Conservation (phyloP, 352 stramenopile species). For the Pythium catenulatum region DNA sequence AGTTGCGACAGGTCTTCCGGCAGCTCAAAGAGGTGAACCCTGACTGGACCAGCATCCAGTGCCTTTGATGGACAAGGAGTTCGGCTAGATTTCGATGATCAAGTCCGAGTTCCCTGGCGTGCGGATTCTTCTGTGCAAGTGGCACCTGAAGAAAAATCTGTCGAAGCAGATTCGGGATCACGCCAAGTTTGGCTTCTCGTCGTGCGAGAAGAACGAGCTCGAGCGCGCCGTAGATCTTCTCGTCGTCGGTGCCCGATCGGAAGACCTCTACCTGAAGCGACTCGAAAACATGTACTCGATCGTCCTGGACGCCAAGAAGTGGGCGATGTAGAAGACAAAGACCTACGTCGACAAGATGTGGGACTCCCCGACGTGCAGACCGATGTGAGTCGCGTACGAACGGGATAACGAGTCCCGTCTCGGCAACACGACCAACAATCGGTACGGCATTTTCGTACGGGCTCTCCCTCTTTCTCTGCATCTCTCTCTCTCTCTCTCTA, state of each 20-base stretch:
- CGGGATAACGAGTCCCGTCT: no score
- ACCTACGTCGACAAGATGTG: no score
- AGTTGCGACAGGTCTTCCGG: neutral
- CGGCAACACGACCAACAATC: no score
- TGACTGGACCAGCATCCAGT: neutral
- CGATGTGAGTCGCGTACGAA: no score
- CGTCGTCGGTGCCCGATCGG: neutral
- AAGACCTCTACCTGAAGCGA: no score
- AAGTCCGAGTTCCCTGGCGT: neutral
- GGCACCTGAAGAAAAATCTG: neutral
- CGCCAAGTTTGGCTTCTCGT: neutral
- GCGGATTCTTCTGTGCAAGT: neutral
- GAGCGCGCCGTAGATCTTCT: neutral
- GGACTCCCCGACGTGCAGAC: no score
- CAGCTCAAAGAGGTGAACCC: neutral
- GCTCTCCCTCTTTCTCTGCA: no score
- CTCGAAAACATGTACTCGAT: no score
- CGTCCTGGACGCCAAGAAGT: no score
- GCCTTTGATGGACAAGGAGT: neutral
- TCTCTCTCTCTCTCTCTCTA: no score
- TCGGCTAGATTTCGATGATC: neutral
- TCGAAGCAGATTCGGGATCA: neutral
- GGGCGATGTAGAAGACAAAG: no score
- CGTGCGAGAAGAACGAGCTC: neutral
- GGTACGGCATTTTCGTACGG: no score